Evolutionary conservation across 2,329 filamentous ascomycete genomes (phyloP).

Genomic region (Gliomastix tumulicola): DNA sequence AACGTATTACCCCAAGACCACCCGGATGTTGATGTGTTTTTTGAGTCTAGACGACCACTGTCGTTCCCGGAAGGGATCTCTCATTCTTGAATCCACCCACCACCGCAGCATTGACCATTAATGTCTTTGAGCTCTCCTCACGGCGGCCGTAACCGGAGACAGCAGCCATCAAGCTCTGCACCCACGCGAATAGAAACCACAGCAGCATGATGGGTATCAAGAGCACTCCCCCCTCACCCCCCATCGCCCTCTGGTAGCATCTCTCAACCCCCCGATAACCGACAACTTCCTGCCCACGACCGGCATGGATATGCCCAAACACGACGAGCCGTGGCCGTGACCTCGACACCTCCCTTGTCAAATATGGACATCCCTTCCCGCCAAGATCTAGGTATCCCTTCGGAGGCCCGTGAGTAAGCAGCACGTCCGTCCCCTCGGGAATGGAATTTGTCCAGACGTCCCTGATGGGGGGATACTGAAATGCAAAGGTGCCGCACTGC

Average conservation of each 20-base stretch:
- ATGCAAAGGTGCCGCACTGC: constrained; percentile 26
- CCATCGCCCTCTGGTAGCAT: constrained; percentile 11
- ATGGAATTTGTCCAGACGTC: constrained; percentile 15
- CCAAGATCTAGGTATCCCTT: constrained; percentile 23
- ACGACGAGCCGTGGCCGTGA: constrained; percentile 22
- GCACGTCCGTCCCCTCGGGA: constrained; percentile 20
- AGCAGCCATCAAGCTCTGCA: too few relatives aligned
- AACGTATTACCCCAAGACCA: too few relatives aligned
- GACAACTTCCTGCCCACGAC: constrained; percentile 17
- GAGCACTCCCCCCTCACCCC: neutral
- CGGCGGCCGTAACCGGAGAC: too few relatives aligned
- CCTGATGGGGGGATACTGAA: constrained; percentile 24
- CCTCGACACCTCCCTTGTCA: constrained; percentile 20
- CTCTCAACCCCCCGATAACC: constrained; percentile 15
- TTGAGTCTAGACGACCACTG: too few relatives aligned
- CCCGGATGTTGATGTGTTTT: too few relatives aligned
- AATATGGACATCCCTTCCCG: constrained; percentile 18
- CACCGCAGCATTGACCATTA: too few relatives aligned
- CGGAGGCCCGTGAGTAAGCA: constrained; percentile 29
- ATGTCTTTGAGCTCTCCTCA: too few relatives aligned
- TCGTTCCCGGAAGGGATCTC: too few relatives aligned
- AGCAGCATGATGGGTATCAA: too few relatives aligned
- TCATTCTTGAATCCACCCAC: too few relatives aligned
- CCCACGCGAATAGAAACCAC: too few relatives aligned
- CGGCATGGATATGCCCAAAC: constrained; percentile 29